A percentile compares a stretch with the other conserved stretches of the same genome.
These are phyloP conservation scores for Pseudoperonospora humuli DNA, from an alignment of 352 stramenopile species.

Conservation along the genomic window DNA sequence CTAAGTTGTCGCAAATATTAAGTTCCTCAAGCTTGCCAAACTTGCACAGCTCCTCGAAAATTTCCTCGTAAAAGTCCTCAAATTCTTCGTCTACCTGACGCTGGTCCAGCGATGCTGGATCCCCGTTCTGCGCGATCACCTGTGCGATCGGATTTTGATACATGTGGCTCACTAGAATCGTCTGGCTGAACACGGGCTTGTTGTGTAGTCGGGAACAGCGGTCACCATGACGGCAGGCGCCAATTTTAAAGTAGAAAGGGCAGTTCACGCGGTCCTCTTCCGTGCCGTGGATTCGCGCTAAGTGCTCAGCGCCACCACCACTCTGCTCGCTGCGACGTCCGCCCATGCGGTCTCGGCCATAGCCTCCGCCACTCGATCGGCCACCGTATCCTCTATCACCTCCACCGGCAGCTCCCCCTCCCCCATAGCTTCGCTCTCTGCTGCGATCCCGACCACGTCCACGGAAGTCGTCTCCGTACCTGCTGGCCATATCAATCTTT, in stretches of 20 bases:
- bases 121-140: slow-evolving; percentile 84
- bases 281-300: slow-evolving; percentile 96
- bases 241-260: slow-evolving; percentile 99
- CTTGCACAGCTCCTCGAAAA: slow-evolving; percentile 98
- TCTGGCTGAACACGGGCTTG: slow-evolving; percentile 97
- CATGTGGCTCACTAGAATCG: slow-evolving; percentile 97
- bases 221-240: slow-evolving; percentile 98
- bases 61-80: slow-evolving; percentile 94
- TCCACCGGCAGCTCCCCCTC: slow-evolving; percentile 18
- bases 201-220: slow-evolving; percentile 98
- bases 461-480: slow-evolving; percentile 66
- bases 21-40: slow-evolving; percentile 98
- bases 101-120: slow-evolving; percentile 78
- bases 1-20: slow-evolving; percentile 99
- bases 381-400: slow-evolving; percentile 32
- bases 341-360: slow-evolving; percentile 45
- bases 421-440: slow-evolving; percentile 48
- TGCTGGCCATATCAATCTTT: slow-evolving; percentile 40
- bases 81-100: slow-evolving; percentile 94
- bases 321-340: slow-evolving; percentile 54
- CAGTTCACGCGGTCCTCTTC: slow-evolving; percentile 98
- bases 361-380: slow-evolving; percentile 35
- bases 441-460: slow-evolving; percentile 63
- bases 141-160: slow-evolving; percentile 93
- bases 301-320: slow-evolving; percentile 88